phyloP scores from a whole-genome alignment of 169 alveolate species.

The Cryptosporidium andersoni region DNA sequence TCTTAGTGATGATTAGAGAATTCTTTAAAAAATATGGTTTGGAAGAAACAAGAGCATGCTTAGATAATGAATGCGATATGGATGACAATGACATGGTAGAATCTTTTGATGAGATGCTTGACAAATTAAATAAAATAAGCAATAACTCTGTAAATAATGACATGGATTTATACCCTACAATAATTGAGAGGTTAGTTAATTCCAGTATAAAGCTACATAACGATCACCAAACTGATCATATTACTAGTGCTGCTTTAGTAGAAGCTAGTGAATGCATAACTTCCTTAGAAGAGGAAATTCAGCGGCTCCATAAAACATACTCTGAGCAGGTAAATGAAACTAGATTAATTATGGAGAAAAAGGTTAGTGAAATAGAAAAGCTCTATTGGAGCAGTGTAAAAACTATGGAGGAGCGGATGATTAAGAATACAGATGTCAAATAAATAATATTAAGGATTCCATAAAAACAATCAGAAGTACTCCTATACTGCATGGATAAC shows the following conservation, averaged over 20 bases:
- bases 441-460: no score
- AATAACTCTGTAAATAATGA: neutral
- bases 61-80: slow-evolving; percentile 10
- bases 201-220: neutral
- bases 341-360: slow-evolving; percentile 46
- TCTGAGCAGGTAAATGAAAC: slow-evolving; percentile 54
- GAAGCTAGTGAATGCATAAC: slow-evolving; percentile 62
- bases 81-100: neutral
- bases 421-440: no score
- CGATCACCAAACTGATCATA: slow-evolving; percentile 40
- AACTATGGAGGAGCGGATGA: no score
- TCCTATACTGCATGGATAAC: no score
- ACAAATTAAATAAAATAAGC: neutral
- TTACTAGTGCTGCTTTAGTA: slow-evolving; percentile 31
- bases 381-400: neutral
- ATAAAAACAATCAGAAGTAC: no score
- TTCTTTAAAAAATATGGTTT: slow-evolving; percentile 13
- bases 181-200: slow-evolving; percentile 15
- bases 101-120: neutral
- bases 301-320: slow-evolving; percentile 18
- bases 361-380: slow-evolving; percentile 39
- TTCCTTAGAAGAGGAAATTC: slow-evolving; percentile 50
- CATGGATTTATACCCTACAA: neutral
- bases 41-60: neutral
- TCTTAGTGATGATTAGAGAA: slow-evolving; percentile 14